Evolutionary conservation across 306 rosid species (phyloP), one percentile per base, ranked within the genome.

Genomic region (Prunus mongolica): DNA sequence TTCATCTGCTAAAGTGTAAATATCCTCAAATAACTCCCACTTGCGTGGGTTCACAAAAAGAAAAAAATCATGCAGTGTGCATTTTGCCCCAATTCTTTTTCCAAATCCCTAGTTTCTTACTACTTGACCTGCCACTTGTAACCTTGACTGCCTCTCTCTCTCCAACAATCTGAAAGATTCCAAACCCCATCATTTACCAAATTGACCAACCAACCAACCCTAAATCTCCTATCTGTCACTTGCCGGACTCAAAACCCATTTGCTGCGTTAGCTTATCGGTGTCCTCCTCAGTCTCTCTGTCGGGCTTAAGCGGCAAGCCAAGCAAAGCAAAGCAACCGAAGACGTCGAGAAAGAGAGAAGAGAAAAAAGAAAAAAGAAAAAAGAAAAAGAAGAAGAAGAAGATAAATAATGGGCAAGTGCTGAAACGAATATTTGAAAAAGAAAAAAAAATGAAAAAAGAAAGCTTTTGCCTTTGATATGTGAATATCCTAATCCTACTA

Each of bases 401-500:
- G 1, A 1, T 38, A 38, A 38, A 38, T 38, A 15, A 13, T 32
- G 74, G 28, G 24, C 64, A 22, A 51, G 51, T 71, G 34, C 7
- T 32, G 10, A 14, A 6, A 54, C 22, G 65, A 52, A 71, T 71
- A 30, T 71, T 18, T n/a, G 12, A 19, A 57, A 38, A 12, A 71
- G 3, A 19, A 54, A 54, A 8, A 19, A 52, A 6, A 71, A 8
- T 0, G 3, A 54, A 28, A 28, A 28, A 28, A 7, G 9, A 54
- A 7, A 5, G 32, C 49, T 54, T 22, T 57, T 18, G 19, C 10
- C 27, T 67, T 18, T 67, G 76, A 34, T 27, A 8, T 10, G 45
- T 66, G 58, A 16, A 49, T 56, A 56, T 56, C 76, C 64, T n/a
- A 54, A 63, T 76, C 77, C 80, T 69, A 62, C 49, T 49, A 13